Evolutionary conservation across 2,329 filamentous ascomycete species (phyloP), one percentile per base, ranked within the genome.

Genomic region (Daldinia sp.): DNA sequence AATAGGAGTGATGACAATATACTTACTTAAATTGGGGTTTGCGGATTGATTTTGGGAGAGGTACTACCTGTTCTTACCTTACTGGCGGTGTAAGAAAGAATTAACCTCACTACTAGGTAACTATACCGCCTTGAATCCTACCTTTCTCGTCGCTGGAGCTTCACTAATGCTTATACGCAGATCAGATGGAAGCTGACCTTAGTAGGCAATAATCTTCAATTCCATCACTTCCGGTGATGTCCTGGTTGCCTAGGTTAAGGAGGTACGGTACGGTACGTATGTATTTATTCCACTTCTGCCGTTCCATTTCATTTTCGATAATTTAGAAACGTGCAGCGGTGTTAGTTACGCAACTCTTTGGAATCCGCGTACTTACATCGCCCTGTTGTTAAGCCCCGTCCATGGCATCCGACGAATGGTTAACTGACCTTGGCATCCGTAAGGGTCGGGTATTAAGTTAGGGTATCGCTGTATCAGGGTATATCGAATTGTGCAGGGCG

Each of bases 1-100:
- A 57, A 59, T 59, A 37, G 18, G 13, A 39, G 35, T 39, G 18
- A 35, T 26, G 46, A 37, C 15, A 57, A 30, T 37, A 50, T 28
- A 63, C 33, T 39, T 28, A 63, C 33, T 39, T 44, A 30, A 23
- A 37, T 33, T 33, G 26, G 46, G 46, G 26, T 51, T 51, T 30
- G 46, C 46, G 46, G 30, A 33, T 51, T 6, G 46, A 30, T 15
- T 33, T 10, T 30, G 9, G 15, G 13, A 30, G 6, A n/a, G 9
- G 1, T 35, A 35, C 33, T 46, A 13, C 26, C 6, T 51, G n/a
- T 33, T 26, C 12, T 13, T 51, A 33, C 46, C 26, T 51, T 51
- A 33, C 26, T 51, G 26, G 28, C 26, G 46, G 46, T 33, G 46
- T 33, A 33, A 3, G 46, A 33, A 33, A 3, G 46, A 33, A 18